These are phyloP conservation scores for Boechera retrofracta DNA, from an alignment of 345 rosid species.

Conservation along the genomic window DNA sequence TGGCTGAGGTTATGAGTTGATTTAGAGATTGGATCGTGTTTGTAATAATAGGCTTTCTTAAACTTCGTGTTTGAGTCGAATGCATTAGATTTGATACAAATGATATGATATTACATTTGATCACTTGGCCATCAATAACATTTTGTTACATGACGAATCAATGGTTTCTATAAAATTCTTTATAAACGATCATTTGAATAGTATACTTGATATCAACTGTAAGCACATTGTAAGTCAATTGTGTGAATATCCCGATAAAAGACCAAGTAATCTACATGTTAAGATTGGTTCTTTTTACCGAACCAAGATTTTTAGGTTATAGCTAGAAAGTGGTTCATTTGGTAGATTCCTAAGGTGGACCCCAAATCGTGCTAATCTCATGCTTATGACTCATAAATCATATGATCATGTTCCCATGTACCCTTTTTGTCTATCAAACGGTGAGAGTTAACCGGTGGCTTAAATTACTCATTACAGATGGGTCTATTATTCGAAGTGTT, in stretches of 20 bases:
- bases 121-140: not conserved
- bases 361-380: slow-evolving; percentile 30
- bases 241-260: not conserved
- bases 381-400: slow-evolving; percentile 39
- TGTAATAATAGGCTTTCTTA: not conserved
- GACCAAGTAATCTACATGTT: not conserved
- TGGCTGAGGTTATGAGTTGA: not conserved
- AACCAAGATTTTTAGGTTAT: slow-evolving; percentile 3
- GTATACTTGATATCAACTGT: not conserved
- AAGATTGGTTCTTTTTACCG: slow-evolving; percentile 2
- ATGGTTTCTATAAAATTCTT: too few relatives aligned
- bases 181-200: too few relatives aligned
- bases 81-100: not conserved
- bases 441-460: slow-evolving; percentile 1
- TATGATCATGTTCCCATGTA: slow-evolving; percentile 35
- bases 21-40: slow-evolving; percentile 3
- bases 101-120: not conserved
- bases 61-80: not conserved
- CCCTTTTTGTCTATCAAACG: slow-evolving; percentile 17
- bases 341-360: slow-evolving; percentile 19
- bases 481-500: not conserved
- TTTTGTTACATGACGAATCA: not conserved
- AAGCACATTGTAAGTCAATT: not conserved
- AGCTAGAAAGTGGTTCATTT: not conserved
- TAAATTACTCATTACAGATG: slow-evolving; percentile 7